Base-by-base conservation (phyloP, 1,139 yeast genomes). In the Yamadazyma buinensis region DNA sequence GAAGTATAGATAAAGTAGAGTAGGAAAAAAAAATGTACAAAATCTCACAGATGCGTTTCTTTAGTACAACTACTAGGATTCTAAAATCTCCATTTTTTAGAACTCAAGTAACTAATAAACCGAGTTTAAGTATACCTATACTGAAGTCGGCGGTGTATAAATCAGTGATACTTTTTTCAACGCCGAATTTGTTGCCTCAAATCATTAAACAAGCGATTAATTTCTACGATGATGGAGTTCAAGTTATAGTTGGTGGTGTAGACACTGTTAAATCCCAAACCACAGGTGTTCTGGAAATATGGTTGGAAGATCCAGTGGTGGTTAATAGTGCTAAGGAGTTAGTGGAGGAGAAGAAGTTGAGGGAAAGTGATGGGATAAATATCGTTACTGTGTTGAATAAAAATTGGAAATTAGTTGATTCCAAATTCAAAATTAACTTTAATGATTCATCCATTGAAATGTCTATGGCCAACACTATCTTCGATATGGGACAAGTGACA, bases 181-280 rank as follows among this genome's bases (percentile, higher is more conserved):
- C 80, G 0, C 75, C 78, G 11, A 50, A 60, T 7, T 61, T 64
- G 36, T 49, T 74, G 23, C 57, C 62, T 7, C 43, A 44, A 2
- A 57, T 62, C 14, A 61, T 71, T 5, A 55, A 57, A 20, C 52
- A 58, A 33, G 47, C 71, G 11, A 57, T 67, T 7, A 39, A 47
- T 1, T 45, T 66, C n/a, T 48, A 55, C 42, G 37, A 51, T 10
- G 49, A 57, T 7, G 46, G 56, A 5, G 32, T 72, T n/a, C 75
- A 72, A 43, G 58, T 72, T 0, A 50, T 71, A 6, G 73, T 69
- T 10, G 77, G 75, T 0, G 75, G 78, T 7, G 61, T 72, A 5
- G 80, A 75, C 41, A 58, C 75, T 2, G 59, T 72, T 11, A 69
- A 67, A 14, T 63, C 67, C 0, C 51, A 52, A 9, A 49, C 73